Evolutionary conservation across 108 stramenopile genomes (phyloP).

Genomic region (Epithemia pelagica): DNA sequence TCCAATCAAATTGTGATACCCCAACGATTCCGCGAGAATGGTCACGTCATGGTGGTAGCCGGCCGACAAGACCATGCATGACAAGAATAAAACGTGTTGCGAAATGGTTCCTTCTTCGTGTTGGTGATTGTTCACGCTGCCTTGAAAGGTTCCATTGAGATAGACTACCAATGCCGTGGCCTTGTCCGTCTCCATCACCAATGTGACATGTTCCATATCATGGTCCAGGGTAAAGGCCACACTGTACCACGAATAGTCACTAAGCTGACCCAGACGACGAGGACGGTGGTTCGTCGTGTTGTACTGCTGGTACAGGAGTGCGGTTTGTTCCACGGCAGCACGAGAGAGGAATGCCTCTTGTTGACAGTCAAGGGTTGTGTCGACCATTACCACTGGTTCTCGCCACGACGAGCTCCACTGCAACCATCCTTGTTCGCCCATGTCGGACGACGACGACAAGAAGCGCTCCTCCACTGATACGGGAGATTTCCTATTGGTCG

Average conservation of each 20-base stretch:
- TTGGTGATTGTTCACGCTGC: constrained; percentile 22
- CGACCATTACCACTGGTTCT: neutral
- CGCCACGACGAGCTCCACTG: no score
- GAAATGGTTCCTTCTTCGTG: constrained; percentile 35
- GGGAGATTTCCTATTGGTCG: no score
- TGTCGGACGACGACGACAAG: neutral
- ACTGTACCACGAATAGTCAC: constrained; percentile 59
- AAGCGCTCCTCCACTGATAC: neutral
- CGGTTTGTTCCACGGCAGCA: neutral
- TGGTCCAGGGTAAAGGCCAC: constrained; percentile 16
- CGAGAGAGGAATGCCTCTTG: neutral
- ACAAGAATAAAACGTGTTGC: neutral
- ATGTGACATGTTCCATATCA: constrained; percentile 9
- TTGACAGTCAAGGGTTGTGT: neutral
- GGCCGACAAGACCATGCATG: constrained; percentile 4
- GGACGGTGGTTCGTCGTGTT: no score
- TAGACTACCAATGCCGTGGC: constrained; percentile 37
- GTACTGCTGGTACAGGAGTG: neutral
- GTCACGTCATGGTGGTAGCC: constrained; percentile 22
- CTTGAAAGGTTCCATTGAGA: constrained; percentile 34
- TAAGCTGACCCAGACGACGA: constrained; percentile 10
- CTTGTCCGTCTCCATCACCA: constrained; percentile 29
- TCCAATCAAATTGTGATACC: constrained; percentile 48
- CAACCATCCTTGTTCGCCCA: neutral
- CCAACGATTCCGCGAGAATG: constrained; percentile 43